These are phyloP conservation scores for Colletotrichum simmondsii DNA, from an alignment of 2,329 filamentous ascomycete genomes.

Conservation along the genomic window DNA sequence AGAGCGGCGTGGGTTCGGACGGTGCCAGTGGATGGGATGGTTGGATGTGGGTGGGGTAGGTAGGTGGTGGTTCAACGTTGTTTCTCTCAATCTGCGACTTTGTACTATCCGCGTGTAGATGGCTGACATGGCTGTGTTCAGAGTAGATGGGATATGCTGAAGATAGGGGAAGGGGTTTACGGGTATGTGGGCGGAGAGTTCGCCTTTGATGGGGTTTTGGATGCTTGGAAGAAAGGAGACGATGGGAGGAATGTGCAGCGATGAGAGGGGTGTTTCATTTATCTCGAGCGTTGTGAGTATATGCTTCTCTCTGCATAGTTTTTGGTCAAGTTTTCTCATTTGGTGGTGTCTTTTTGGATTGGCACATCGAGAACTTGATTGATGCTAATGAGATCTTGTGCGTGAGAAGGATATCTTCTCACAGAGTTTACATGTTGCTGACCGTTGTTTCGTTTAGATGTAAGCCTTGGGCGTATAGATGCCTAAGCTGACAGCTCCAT, in stretches of 20 bases:
- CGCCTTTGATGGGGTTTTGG: background rate
- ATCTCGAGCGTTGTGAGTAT: background rate
- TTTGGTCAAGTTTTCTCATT: background rate
- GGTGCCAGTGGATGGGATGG: background rate
- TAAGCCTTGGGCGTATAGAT: no score
- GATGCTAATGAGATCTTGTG: background rate
- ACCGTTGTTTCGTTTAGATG: no score
- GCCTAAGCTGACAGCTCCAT: no score
- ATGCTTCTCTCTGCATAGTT: background rate
- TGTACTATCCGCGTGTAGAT: background rate
- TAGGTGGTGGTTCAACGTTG: background rate
- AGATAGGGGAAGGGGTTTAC: background rate
- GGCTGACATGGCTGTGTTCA: no score
- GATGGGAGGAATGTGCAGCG: background rate
- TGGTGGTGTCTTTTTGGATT: background rate
- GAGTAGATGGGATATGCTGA: background rate
- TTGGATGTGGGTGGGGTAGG: background rate
- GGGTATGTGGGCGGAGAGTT: background rate
- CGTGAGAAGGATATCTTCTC: background rate
- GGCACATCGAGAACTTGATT: background rate
- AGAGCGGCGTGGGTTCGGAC: background rate
- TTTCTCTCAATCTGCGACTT: background rate
- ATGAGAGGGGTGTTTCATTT: background rate
- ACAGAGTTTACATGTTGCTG: no score
- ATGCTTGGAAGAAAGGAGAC: background rate